These are phyloP conservation scores for Boletus sp. DNA, from an alignment of 1,284 basidiomycete species.

Conservation along the genomic window DNA sequence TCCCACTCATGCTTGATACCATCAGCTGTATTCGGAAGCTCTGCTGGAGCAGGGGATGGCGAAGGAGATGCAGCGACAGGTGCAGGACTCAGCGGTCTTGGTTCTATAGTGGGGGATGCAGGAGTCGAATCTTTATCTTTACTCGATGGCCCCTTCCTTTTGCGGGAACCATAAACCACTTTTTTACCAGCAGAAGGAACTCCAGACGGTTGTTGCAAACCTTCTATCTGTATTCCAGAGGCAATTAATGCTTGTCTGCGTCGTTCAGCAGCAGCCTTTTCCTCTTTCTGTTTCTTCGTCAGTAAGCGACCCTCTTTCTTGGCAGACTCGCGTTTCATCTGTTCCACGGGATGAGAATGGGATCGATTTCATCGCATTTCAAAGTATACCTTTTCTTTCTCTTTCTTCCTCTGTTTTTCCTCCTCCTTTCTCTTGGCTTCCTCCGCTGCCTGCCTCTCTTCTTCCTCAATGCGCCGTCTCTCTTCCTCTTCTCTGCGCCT, in stretches of 20 bases:
- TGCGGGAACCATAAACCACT: conserved; percentile 79
- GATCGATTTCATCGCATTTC: conserved; percentile 2
- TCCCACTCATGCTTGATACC: conserved; percentile 85
- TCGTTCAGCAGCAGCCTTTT: conserved; percentile 87
- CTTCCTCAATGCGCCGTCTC: conserved; percentile 74
- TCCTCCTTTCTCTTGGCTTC: conserved; percentile 76
- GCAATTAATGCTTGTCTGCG: conserved; percentile 88
- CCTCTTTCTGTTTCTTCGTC: conserved; percentile 96
- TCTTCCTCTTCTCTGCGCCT: conserved; percentile 69
- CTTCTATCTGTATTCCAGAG: conserved; percentile 89
- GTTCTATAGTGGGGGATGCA: conserved; percentile 47
- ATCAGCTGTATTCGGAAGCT: conserved; percentile 27
- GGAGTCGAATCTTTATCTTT: conserved; percentile 39
- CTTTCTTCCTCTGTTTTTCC: conserved; percentile 80
- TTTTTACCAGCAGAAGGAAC: conserved; percentile 55
- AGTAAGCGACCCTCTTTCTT: conserved; percentile 89
- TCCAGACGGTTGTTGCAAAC: conserved; percentile 58
- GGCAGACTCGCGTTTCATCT: conserved; percentile 81
- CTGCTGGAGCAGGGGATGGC: conserved; percentile 26
- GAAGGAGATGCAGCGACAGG: conserved; percentile 23
- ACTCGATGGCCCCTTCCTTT: conserved; percentile 64
- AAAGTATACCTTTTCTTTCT: conserved; percentile 78
- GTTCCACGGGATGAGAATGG: conserved; percentile 10
- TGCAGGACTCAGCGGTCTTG: conserved; percentile 52
- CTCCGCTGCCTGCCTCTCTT: conserved; percentile 73